A percentile compares a stretch with the other conserved stretches of the same genome.
Evolutionary conservation across 2,329 filamentous ascomycete genomes (phyloP).

Genomic region (Arthroderma uncinatum): DNA sequence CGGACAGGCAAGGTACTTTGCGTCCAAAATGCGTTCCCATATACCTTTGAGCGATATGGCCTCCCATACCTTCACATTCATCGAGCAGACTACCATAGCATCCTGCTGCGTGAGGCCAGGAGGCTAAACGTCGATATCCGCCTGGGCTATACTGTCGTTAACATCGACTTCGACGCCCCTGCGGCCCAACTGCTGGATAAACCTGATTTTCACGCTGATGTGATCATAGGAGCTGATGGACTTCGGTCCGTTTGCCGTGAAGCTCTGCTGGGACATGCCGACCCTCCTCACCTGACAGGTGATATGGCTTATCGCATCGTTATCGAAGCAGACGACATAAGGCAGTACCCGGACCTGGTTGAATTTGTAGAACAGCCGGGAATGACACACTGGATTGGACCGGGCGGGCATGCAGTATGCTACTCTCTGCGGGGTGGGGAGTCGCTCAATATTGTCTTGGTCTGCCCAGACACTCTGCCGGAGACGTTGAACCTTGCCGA

Average conservation of each 20-base stretch:
- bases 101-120: constrained; percentile 32
- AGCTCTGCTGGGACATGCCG: constrained; percentile 34
- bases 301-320: constrained; percentile 48
- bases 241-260: constrained; percentile 37
- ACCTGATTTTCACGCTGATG: constrained; percentile 30
- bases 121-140: constrained; percentile 31
- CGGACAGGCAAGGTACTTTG: constrained; percentile 23
- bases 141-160: constrained; percentile 20
- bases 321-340: constrained; percentile 39
- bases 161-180: constrained; percentile 20
- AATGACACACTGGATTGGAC: constrained; percentile 47
- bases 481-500: constrained; percentile 11
- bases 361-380: constrained; percentile 38
- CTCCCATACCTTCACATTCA: constrained; percentile 41
- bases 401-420: constrained; percentile 42
- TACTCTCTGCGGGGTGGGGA: constrained; percentile 50
- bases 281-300: constrained; percentile 42
- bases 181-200: constrained; percentile 22
- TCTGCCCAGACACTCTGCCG: constrained; percentile 54
- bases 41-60: constrained; percentile 22
- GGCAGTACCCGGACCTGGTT: constrained; percentile 37
- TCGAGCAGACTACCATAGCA: constrained; percentile 39
- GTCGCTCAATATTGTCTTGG: constrained; percentile 55
- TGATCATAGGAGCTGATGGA: constrained; percentile 42
- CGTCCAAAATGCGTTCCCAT: constrained; percentile 19